Base-by-base conservation (phyloP, 495 filamentous ascomycete species). In the Hypomontagnella submonticulosa region DNA sequence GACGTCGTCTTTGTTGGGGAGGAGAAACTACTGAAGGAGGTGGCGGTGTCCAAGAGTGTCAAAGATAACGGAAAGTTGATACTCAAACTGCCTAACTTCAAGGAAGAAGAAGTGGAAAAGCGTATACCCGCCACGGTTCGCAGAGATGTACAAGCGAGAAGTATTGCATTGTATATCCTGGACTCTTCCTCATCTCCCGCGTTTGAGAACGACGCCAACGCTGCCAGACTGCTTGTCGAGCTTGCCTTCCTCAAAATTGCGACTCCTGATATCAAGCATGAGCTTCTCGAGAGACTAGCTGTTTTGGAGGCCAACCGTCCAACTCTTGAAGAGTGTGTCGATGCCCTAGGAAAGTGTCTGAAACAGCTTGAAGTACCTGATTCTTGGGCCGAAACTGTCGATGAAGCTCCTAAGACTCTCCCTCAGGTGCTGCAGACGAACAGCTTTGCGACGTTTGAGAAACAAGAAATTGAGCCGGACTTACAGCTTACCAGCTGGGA, bases 61-160 rank as follows among this genome's bases (percentile, higher is more conserved):
- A 93, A 91, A 79, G 74, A 82, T 20, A 86, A 86, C 50, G 90
- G 88, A 34, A 89, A 87, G 59, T 62, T 99, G 41, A 83, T 98
- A 56, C 61, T 97, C 5, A 91, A 86, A 62, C 82, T 92, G 13
- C 85, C 92, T 9, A 89, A 86, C 51, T 83, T 90, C 61, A 96
- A 93, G 76, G 86, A 91, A 44, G 94, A 94, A 23, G 94, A 97
- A 30, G 73, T 94, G 3, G 96, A 97, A 78, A 97, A 93, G 83
- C 93, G 89, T 70, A 82, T 99, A 30, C 86, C 91, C 2, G 80
- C 81, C 12, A 60, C 75, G 15, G 84, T 92, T 46, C 86, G 87
- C 57, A 89, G 89, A 63, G 83, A 81, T 19, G 76, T 98, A 47
- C 85, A 86, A 33, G 77, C 85, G 60, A 92, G 89, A 71, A 82